A percentile compares a stretch with the other conserved stretches of the same genome.
Evolutionary conservation across 768 basidiomycete species (phyloP).

Genomic region (Calvatia gigantea): DNA sequence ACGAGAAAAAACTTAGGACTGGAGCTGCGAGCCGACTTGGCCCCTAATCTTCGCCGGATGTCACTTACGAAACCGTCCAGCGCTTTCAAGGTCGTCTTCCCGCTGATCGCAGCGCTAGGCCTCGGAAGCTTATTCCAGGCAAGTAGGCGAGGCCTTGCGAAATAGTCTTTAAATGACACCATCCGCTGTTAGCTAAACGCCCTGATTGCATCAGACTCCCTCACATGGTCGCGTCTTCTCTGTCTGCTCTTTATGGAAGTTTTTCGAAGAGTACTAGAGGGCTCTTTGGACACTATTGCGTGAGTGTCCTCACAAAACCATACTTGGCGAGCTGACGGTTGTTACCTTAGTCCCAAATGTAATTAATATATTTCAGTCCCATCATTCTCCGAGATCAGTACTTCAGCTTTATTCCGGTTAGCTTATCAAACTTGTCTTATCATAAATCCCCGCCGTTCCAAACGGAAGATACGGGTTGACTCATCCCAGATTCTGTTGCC

Average conservation of each 20-base stretch:
- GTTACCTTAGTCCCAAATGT: slow-evolving; percentile 13
- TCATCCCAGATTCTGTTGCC: background rate
- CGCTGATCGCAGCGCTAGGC: slow-evolving; percentile 64
- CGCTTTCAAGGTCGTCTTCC: slow-evolving; percentile 61
- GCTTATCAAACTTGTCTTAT: background rate
- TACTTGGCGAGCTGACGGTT: slow-evolving; percentile 13
- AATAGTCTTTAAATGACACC: slow-evolving; percentile 4
- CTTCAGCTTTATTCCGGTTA: background rate
- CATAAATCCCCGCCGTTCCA: background rate
- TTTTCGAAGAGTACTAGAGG: slow-evolving; percentile 59
- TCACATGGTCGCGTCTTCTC: slow-evolving; percentile 64
- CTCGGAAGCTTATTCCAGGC: slow-evolving; percentile 65
- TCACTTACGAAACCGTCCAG: slow-evolving; percentile 27
- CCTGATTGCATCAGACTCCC: slow-evolving; percentile 62
- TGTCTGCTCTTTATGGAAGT: slow-evolving; percentile 61
- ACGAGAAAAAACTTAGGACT: too few species aligned
- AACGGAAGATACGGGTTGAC: background rate
- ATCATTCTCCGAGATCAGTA: background rate
- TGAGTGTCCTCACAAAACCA: slow-evolving; percentile 37
- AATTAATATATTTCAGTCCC: background rate
- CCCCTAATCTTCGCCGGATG: background rate
- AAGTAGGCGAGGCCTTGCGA: slow-evolving; percentile 5
- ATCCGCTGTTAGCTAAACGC: slow-evolving; percentile 53
- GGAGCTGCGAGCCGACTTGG: too few species aligned
- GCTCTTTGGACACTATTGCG: slow-evolving; percentile 68